Conservation (phyloP, 1,284 basidiomycete species). For the Boletus smithii region DNA sequence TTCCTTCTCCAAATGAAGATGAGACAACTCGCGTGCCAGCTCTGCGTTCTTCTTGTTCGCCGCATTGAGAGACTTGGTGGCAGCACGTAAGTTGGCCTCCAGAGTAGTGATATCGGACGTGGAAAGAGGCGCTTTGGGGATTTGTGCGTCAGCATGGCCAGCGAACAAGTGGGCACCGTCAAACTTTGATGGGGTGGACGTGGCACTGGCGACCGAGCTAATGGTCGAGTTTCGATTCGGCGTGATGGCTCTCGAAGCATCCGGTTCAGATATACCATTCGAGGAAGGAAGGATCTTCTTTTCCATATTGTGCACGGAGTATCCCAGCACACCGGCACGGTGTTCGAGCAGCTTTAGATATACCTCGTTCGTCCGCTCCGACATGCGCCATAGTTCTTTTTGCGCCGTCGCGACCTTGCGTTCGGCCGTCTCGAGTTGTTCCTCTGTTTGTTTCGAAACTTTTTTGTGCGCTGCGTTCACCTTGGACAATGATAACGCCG, state of each 20-base stretch:
- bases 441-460: slow-evolving; percentile 63
- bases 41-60: slow-evolving; percentile 61
- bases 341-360: slow-evolving; percentile 67
- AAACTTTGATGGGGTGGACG: slow-evolving; percentile 54
- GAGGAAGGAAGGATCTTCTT: slow-evolving; percentile 44
- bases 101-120: slow-evolving; percentile 42
- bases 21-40: slow-evolving; percentile 55
- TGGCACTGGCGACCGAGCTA: slow-evolving; percentile 49
- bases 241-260: slow-evolving; percentile 52
- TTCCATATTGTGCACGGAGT: slow-evolving; percentile 66
- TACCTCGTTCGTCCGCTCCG: slow-evolving; percentile 59
- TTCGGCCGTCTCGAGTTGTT: slow-evolving; percentile 66
- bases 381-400: slow-evolving; percentile 63
- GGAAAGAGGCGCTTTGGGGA: slow-evolving; percentile 39
- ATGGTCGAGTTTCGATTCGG: slow-evolving; percentile 49
- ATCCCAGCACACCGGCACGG: slow-evolving; percentile 71
- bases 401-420: slow-evolving; percentile 65
- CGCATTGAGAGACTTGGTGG: slow-evolving; percentile 51
- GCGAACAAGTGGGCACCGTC: slow-evolving; percentile 82
- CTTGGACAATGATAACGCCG: slow-evolving; percentile 65
- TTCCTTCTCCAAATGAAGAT: slow-evolving; percentile 60
- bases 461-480: slow-evolving; percentile 61
- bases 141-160: slow-evolving; percentile 63
- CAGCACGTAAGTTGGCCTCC: slow-evolving; percentile 58
- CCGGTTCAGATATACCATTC: slow-evolving; percentile 29